Evolutionary conservation across 495 filamentous ascomycete genomes (phyloP), one percentile per base, ranked within the genome.

Genomic region (Penicillium mononematosum): DNA sequence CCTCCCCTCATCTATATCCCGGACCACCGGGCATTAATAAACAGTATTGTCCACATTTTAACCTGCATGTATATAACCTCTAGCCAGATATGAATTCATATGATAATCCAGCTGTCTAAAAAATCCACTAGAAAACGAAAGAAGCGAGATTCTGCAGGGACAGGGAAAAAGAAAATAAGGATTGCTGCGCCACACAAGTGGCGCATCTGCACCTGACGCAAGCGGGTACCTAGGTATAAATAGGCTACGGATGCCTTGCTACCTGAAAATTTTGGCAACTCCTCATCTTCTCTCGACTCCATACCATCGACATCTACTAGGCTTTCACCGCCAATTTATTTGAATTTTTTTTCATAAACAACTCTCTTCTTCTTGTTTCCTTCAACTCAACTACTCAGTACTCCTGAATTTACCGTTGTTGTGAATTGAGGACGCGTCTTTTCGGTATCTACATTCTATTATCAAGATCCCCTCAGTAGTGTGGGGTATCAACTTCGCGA

Each of bases 221-320:
- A 36, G 14, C 27, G 29, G 36, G 50, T n/a, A n/a, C n/a, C n/a
- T n/a, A n/a, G n/a, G n/a, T 61, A 58, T 61, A 61, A 64, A 60
- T 56, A 56, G 48, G 24, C 45, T 5, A 45, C 19, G 51, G 63
- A 51, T 69, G 64, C 64, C 66, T 68, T 66, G 68, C 59, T 59
- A 65, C 70, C 70, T 70, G 66, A 73, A 67, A 71, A 67, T 60
- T 57, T 65, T 64, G 70, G 70, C 68, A 67, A 52, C 58, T 56
- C 34, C 56, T 58, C 58, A 60, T 45, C 58, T 44, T 55, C 52
- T 50, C 53, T 47, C 50, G 17, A 51, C 32, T 46, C 47, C 52
- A 59, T 55, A 38, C 22, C 42, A 39, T 47, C 53, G 17, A 27
- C 22, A 27, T n/a, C 5, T 47, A 36, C 9, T 14, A 22, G 8